Conservation (phyloP, 179 eudicot genomes). For the Patellifolia procumbens region DNA sequence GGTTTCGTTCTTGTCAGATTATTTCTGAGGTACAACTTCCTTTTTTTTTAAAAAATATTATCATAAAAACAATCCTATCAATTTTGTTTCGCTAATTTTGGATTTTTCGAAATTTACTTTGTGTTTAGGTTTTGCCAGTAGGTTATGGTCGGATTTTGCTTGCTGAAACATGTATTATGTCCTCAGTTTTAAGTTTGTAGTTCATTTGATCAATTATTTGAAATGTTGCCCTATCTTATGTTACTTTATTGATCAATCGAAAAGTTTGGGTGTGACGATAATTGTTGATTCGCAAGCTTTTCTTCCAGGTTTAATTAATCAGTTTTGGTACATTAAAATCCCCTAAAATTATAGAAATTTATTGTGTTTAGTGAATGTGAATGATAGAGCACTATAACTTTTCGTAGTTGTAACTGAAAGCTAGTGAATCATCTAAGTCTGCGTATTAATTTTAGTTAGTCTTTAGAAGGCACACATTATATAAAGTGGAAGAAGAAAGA, state of each 20-base stretch:
- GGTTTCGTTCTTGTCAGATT: slow-evolving; percentile 86
- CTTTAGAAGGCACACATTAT: background rate
- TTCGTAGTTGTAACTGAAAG: background rate
- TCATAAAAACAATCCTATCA: background rate
- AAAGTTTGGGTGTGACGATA: no score
- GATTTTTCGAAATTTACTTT: background rate
- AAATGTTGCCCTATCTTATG: no score
- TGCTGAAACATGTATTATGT: background rate
- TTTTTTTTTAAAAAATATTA: background rate
- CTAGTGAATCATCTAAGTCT: background rate
- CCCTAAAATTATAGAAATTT: background rate
- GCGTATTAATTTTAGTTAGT: no score
- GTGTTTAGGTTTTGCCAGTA: slow-evolving; percentile 1
- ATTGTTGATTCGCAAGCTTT: background rate
- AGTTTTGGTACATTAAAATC: no score
- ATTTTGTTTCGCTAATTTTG: background rate
- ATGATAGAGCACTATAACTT: background rate
- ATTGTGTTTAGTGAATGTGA: background rate
- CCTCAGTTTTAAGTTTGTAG: background rate
- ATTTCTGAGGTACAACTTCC: slow-evolving; percentile 67
- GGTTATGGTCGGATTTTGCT: background rate
- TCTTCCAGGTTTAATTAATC: background rate
- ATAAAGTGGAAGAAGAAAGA: background rate
- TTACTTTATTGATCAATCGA: no score
- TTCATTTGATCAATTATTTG: no score